Conservation (phyloP, 805 yeast genomes). For the Kuraishia capsulata region DNA sequence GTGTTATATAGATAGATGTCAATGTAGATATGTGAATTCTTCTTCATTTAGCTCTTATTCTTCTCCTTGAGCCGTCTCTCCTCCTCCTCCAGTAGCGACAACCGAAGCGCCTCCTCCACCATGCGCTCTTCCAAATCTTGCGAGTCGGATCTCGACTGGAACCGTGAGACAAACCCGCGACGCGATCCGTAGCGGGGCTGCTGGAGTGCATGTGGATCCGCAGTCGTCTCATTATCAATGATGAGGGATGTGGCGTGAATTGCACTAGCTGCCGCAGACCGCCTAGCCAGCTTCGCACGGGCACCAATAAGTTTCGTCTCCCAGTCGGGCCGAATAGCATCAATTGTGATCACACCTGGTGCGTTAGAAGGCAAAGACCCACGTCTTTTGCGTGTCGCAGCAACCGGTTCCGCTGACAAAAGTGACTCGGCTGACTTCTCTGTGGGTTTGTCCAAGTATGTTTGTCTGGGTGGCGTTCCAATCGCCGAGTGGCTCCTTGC, state of each 20-base stretch:
- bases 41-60: too few species aligned
- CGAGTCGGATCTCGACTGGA: slow-evolving; percentile 14
- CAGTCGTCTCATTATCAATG: slow-evolving; percentile 21
- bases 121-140: slow-evolving; percentile 58
- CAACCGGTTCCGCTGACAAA: neutral
- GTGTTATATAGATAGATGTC: too few species aligned
- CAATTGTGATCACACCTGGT: slow-evolving; percentile 69
- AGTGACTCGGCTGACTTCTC: neutral
- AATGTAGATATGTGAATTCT: too few species aligned
- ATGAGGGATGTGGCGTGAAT: slow-evolving; percentile 81
- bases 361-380: slow-evolving; percentile 59
- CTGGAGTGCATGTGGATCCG: neutral
- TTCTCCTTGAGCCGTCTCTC: slow-evolving; percentile 17
- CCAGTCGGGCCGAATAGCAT: slow-evolving; percentile 90
- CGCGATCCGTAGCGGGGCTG: neutral
- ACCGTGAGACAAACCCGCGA: neutral
- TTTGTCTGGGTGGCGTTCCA: slow-evolving; percentile 17
- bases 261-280: slow-evolving; percentile 92
- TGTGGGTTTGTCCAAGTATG: neutral
- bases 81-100: slow-evolving; percentile 65
- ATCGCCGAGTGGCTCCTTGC: slow-evolving; percentile 16
- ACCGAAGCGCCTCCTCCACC: slow-evolving; percentile 76
- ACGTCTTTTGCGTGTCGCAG: slow-evolving; percentile 23
- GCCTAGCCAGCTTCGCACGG: slow-evolving; percentile 66
- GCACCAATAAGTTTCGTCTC: slow-evolving; percentile 64